Base-by-base conservation (phyloP, 2,329 filamentous ascomycete species). In the Aureobasidium sp. region DNA sequence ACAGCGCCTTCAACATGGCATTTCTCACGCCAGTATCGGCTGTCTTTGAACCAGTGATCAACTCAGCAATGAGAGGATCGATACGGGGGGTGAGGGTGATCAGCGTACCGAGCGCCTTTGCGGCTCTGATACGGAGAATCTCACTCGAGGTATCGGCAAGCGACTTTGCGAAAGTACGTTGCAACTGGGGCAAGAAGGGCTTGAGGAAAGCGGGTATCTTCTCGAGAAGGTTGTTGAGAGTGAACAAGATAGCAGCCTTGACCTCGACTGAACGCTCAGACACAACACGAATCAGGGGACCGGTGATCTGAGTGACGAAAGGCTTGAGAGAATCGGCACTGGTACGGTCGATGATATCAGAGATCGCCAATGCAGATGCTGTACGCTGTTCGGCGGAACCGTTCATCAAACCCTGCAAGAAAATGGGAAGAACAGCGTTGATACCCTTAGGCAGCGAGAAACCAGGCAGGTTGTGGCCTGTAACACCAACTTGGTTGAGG, bases 401-500 rank as follows among this genome's bases (percentile, higher is more conserved):
- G 70, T 99, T 97, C 88, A 99, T 96, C 67, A 99, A 82, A 76
- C 94, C 94, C 73, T 99, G 95, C 71, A 97, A 76, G 83, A 99
- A 97, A 67, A 99, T 97, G 2, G 95, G 94, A 64, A 99, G 78
- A 66, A 99, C 87, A 65, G 94, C 92, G 71, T 91, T 96, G 80
- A 99, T 96, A 65, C 95, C 95, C 83, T 97, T 99, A 1, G 93
- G 94, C 62, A 97, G 79, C 39, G 80, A 81, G 78, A 99, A 99
- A 39, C 94, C 95, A 42, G 91, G 85, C 50, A 99, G 80, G 70
- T 92, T 87, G 44, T 87, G 83, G 31, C 94, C 94, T 45, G 91
- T 79, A 48, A 96, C 90, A 68, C 95, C 94, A 50, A 97, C 89
- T 70, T 93, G 90, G 67, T 90, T 86, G 60, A 99, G 81, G 1